phyloP scores from a whole-genome alignment of 2,329 filamentous ascomycete genomes.

The Parafenestella ontariensis region DNA sequence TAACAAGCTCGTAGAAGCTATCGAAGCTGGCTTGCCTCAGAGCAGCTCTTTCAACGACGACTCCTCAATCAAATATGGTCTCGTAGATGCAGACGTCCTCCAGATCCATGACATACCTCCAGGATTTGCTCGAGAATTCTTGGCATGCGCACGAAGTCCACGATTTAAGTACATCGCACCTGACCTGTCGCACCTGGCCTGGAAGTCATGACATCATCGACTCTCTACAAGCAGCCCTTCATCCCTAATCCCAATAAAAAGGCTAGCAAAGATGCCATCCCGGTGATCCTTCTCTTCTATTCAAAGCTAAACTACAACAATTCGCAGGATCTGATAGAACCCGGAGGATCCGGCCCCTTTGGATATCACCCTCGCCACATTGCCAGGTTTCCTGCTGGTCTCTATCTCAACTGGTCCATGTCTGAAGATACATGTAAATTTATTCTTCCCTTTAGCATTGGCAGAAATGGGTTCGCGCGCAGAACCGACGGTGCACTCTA shows the following conservation, averaged over 20 bases:
- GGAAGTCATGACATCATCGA: slow-evolving; percentile 1
- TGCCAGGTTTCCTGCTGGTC: slow-evolving; percentile 12
- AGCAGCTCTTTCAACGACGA: slow-evolving; percentile 4
- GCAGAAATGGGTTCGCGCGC: slow-evolving; percentile 12
- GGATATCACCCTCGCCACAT: not conserved
- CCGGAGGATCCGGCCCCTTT: not conserved
- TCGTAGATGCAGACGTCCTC: slow-evolving; percentile 8
- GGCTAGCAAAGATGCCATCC: not conserved
- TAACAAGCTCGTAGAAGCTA: slow-evolving; percentile 17
- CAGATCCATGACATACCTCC: slow-evolving; percentile 10
- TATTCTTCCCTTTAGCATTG: slow-evolving; percentile 22
- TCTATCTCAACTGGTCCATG: slow-evolving; percentile 11
- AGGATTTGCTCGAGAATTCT: slow-evolving; percentile 10
- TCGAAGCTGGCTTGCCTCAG: slow-evolving; percentile 11
- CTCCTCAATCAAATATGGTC: slow-evolving; percentile 6
- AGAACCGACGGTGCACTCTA: slow-evolving; percentile 18
- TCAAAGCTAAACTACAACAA: slow-evolving; percentile 1
- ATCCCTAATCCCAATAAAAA: not conserved
- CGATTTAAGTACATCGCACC: slow-evolving; percentile 1
- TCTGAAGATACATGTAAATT: slow-evolving; percentile 13
- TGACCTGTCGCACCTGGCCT: slow-evolving; percentile 3
- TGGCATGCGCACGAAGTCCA: not conserved
- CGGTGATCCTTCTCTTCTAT: slow-evolving; percentile 6
- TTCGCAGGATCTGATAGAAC: not conserved
- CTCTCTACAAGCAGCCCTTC: slow-evolving; percentile 1